Base-by-base conservation (phyloP, 768 basidiomycete species). In the Baorangia bicolor region DNA sequence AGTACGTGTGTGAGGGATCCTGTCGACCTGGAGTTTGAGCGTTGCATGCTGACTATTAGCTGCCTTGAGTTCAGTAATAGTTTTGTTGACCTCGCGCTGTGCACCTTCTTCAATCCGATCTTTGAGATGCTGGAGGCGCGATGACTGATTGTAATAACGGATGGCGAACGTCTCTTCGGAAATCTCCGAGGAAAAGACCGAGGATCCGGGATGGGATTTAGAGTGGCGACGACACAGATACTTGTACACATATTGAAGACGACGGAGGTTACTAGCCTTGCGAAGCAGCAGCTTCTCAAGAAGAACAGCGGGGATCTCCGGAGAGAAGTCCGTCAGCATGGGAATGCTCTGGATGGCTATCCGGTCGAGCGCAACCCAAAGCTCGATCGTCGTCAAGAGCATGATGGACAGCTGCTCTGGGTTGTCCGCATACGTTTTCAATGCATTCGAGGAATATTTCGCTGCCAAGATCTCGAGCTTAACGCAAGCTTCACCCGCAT, bases 281-380 rank as follows among this genome's bases (percentile, higher is more conserved):
- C 66, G 71, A 3, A 83, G 68, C 9, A 83, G 64, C 23, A 84
- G 71, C 0, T 71, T 55, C 27, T 80, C 69, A n/a, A 82, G 61
- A 23, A 80, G 61, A 4, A 48, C 46, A 3, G 53, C 27, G 1
- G 77, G 71, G 0, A 83, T 63, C 54, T 79, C 80, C 0, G 82
- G 80, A 12, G 79, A 76, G 51, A 79, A 83, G 5, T 75, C 64
- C 0, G 39, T 40, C 6, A 83, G 64, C 11, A 81, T 67, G 3
- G 81, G 76, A 35, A 67, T 64, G 23, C 70, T 64, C 18, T 37
- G 38, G 20, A 75, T 62, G 2, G 64, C 70, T 14, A 76, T 31
- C 25, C 58, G 70, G 58, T 83, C 81, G 6, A 82, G 65, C 0
- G 74, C 77, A 1, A 78, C 68, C 81, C 82, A 83, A 18, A 83